These are phyloP conservation scores for Dictyostelium discoideum DNA, from an alignment of 78 protist species.

Conservation along the genomic window dicty_2.7 NC_007089.4:5330501-5331000, in stretches of 20 bases:
- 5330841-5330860: not conserved
- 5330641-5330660: not conserved
- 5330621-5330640: not conserved
- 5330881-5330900: not conserved
- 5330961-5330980: not conserved
- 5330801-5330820: no score
- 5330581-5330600: not conserved
- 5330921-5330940: not conserved
- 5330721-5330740: not conserved
- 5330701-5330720: no score
- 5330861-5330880: not conserved
- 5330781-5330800: no score
- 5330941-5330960: not conserved
- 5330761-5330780: no score
- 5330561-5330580: not conserved
- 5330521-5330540: not conserved
- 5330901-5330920: not conserved
- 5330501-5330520: not conserved
- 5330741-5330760: no score
- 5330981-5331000: not conserved
- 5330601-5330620: not conserved
- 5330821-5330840: not conserved
- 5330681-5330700: not conserved
- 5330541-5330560: not conserved
- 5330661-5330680: not conserved